Conservation (phyloP, 1,284 basidiomycete genomes). For the Polyporus tsugae region DNA sequence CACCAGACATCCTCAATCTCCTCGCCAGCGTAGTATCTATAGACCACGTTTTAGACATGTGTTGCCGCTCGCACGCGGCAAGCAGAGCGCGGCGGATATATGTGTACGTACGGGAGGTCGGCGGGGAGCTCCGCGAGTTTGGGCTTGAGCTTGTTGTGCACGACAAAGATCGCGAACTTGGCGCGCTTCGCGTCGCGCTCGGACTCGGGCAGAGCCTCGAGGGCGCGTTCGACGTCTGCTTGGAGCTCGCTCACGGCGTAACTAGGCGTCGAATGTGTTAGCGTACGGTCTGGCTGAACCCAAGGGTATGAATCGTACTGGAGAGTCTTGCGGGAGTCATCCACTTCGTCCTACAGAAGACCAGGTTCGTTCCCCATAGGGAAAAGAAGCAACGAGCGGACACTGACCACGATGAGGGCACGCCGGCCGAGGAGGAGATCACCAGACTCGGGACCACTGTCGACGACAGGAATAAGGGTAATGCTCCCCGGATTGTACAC, state of each 20-base stretch:
- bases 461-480: slow-evolving; percentile 5
- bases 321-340: slow-evolving; percentile 92
- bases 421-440: slow-evolving; percentile 81
- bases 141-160: slow-evolving; percentile 93
- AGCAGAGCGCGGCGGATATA: neutral
- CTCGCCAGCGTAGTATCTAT: slow-evolving; percentile 74
- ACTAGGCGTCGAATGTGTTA: slow-evolving; percentile 48
- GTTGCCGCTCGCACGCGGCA: neutral
- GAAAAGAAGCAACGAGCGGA: neutral
- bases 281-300: slow-evolving; percentile 6
- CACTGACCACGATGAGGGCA: slow-evolving; percentile 80
- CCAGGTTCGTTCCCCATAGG: slow-evolving; percentile 15
- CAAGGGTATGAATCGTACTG: slow-evolving; percentile 57
- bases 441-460: slow-evolving; percentile 67
- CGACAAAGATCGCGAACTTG: slow-evolving; percentile 90
- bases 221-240: slow-evolving; percentile 85
- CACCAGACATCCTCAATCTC: slow-evolving; percentile 66
- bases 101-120: slow-evolving; percentile 65
- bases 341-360: slow-evolving; percentile 83
- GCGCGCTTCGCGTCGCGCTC: slow-evolving; percentile 81
- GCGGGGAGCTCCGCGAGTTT: slow-evolving; percentile 81
- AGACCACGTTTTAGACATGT: slow-evolving; percentile 4
- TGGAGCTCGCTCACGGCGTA: slow-evolving; percentile 90
- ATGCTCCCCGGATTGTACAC: neutral
- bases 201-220: slow-evolving; percentile 66